These are phyloP conservation scores for Kodamaea fukazawae DNA, from an alignment of 805 yeast species.

Conservation along the genomic window DNA sequence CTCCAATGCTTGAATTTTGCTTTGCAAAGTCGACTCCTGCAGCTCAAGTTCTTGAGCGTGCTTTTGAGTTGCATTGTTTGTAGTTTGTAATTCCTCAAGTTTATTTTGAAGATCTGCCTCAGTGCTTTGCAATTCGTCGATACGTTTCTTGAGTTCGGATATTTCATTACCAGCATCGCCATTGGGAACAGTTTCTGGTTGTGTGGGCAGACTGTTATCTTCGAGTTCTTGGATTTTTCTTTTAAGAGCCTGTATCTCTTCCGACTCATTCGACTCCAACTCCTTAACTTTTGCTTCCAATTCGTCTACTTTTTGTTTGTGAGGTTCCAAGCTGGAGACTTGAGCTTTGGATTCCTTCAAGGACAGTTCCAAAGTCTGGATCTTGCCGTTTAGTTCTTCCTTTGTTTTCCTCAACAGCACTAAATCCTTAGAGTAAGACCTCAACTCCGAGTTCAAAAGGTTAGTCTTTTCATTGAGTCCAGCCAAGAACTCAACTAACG, in stretches of 20 bases:
- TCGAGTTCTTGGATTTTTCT: slow-evolving; percentile 2
- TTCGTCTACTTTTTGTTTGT: neutral
- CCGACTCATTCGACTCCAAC: no score
- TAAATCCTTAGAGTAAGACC: slow-evolving; percentile 39
- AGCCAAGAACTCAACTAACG: slow-evolving; percentile 65
- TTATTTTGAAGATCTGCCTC: no score
- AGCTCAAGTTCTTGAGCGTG: neutral
- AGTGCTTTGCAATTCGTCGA: neutral
- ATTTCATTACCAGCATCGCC: neutral
- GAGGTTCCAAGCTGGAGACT: neutral
- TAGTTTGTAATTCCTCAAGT: no score
- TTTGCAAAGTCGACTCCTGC: neutral
- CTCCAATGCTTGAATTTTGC: neutral
- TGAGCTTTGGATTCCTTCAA: neutral
- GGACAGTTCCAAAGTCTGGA: slow-evolving; percentile 3
- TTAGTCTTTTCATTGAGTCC: slow-evolving; percentile 59
- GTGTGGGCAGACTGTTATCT: neutral
- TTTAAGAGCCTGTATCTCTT: neutral
- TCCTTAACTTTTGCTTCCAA: slow-evolving; percentile 4
- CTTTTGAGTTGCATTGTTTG: neutral
- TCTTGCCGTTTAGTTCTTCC: slow-evolving; percentile 1
- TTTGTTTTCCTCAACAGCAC: slow-evolving; percentile 8
- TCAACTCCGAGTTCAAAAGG: slow-evolving; percentile 64
- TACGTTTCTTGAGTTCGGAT: neutral
- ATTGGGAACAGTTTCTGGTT: neutral